Base-by-base conservation (phyloP, 441 rosid genomes). In the Corymbia calophylla region DNA sequence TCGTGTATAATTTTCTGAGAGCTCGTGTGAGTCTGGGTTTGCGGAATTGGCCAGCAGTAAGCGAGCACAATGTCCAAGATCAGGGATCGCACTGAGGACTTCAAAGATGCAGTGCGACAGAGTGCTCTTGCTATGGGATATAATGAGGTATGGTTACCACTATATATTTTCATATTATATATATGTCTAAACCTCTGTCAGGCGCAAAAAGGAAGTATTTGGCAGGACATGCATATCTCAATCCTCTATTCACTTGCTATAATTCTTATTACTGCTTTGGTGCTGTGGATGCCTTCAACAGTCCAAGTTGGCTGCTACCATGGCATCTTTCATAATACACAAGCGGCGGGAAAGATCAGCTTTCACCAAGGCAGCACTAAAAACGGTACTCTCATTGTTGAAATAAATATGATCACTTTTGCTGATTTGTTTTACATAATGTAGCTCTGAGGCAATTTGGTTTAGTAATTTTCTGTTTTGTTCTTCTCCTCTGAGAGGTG, bases 261-360 rank as follows among this genome's bases (percentile, higher is more conserved):
- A 48, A 86, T 39, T 88, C 32, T 81, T 87, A 53, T 29, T 86
- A 60, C 6, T 90, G 39, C 18, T 62, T 35, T 1, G 21, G 84
- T 23, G 51, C 9, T 39, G 44, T 77, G 53, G 27, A 44, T 77
- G 51, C 39, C 32, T 88, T 85, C 89, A 17, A 86, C 90, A 97
- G 99, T 92, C 99, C 87, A 96, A 96, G 94, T 90, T 98, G 92
- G 98, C 98, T 7, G 94, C 97, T 29, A 92, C 95, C 87, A 93
- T 97, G 99, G 99, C 99, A 73, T 95, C 98, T 90, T 98, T 97
- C 89, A 98, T 98, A 87, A 95, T 98, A 90, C 99, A 95, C 91
- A 97, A 96, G 88, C 97, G 95, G 77, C 92, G 93, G 88, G 95
- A 95, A 90, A 94, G 90, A 89, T 95, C 94, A 5, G 94, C 97